Conservation (phyloP, 352 stramenopile species). For the Phytopythium sindhum region DNA sequence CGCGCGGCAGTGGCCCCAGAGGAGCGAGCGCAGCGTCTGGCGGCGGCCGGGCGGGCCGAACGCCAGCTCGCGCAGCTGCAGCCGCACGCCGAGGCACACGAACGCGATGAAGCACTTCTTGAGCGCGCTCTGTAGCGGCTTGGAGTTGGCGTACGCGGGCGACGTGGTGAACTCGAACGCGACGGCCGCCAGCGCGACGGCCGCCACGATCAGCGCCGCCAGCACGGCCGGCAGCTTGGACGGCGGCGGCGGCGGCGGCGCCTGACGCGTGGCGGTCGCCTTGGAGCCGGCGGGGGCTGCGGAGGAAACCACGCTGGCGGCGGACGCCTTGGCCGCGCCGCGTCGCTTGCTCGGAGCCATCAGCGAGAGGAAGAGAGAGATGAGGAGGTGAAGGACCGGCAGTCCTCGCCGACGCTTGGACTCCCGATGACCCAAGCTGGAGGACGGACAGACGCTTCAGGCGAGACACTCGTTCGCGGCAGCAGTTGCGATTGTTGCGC, state of each 20-base stretch:
- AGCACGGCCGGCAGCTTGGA: neutral
- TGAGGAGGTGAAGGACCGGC: neutral
- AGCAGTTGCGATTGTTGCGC: too few species aligned
- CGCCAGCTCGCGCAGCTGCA: slow-evolving; percentile 44
- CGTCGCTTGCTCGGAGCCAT: slow-evolving; percentile 1
- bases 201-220: slow-evolving; percentile 32
- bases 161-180: slow-evolving; percentile 56
- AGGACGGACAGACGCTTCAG: too few species aligned
- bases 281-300: neutral
- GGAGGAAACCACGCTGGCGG: neutral
- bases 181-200: slow-evolving; percentile 35
- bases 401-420: neutral
- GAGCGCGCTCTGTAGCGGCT: slow-evolving; percentile 35
- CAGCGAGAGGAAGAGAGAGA: neutral
- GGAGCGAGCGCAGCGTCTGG: slow-evolving; percentile 30
- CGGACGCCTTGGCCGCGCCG: neutral
- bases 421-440: neutral
- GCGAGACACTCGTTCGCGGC: too few species aligned
- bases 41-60: slow-evolving; percentile 22
- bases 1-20: slow-evolving; percentile 33
- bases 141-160: slow-evolving; percentile 41
- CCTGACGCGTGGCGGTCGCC: neutral
- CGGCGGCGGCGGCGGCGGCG: neutral
- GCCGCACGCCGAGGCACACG: slow-evolving; percentile 48
- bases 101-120: slow-evolving; percentile 61